phyloP scores from a whole-genome alignment of 2,329 filamentous ascomycete genomes.

The Chaetomiaceae sp. region DNA sequence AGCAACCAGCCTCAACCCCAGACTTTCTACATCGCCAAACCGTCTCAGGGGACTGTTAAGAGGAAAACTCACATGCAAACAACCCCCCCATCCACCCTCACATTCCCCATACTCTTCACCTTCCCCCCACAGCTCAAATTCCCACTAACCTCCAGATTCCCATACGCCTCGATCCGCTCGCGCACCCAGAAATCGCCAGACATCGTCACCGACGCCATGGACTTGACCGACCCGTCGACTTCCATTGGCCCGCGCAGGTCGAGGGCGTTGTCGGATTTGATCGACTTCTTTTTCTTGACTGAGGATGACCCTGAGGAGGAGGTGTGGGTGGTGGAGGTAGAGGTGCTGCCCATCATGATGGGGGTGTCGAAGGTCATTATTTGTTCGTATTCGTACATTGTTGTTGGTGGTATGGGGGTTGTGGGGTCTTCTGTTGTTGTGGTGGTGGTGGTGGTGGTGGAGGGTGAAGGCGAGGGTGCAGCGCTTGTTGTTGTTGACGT shows the following conservation, averaged over 20 bases:
- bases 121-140: constrained; percentile 41
- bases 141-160: constrained; percentile 40
- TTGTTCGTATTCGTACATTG: constrained; percentile 28
- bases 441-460: neutral
- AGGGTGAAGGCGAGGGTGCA: neutral
- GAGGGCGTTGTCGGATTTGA: constrained; percentile 41
- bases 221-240: constrained; percentile 44
- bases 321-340: neutral
- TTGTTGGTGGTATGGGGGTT: neutral
- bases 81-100: constrained; percentile 38
- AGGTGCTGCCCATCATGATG: constrained; percentile 10
- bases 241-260: constrained; percentile 43
- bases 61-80: constrained; percentile 34
- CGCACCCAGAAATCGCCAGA: constrained; percentile 42
- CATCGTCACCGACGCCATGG: constrained; percentile 42
- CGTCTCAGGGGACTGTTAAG: neutral
- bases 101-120: constrained; percentile 45
- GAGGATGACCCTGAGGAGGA: constrained; percentile 13
- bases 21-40: neutral
- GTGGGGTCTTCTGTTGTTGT: neutral
- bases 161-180: constrained; percentile 45
- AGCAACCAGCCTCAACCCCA: neutral
- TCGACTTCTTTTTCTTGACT: constrained; percentile 34
- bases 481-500: constrained; percentile 11
- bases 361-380: constrained; percentile 28